Evolutionary conservation across 495 filamentous ascomycete species (phyloP), one percentile per base, ranked within the genome.

Genomic region (Penicillium coffeae): DNA sequence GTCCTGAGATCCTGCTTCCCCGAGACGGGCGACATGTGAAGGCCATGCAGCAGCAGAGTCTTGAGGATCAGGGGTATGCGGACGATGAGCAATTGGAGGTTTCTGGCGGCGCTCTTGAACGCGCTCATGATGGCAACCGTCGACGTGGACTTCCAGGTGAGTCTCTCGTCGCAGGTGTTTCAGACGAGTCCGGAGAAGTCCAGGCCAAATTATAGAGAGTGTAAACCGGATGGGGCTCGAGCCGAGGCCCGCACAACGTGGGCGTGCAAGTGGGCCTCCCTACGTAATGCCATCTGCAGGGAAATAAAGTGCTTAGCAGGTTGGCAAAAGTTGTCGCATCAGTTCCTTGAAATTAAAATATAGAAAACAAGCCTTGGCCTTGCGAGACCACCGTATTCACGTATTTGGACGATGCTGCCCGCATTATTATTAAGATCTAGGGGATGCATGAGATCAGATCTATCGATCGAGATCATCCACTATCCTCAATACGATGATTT

Each of bases 1-100:
- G 87, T 92, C 30, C 83, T 79, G 10, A 96, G 67, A 59, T 94
- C 87, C 64, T 90, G 83, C 72, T 92, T 89, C 16, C 80, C 75
- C 0, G 85, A 78, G 2, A 77, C 81, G 16, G 82, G 73, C 0
- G 89, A 87, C 43, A 85, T 64, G 21, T 73, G 74, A 13, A 94
- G 68, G 2, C 81, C 61, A 65, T 94, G 88, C 27, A 77, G 70
- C 12, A 91, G n/a, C 16, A 84, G 68, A 3, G 83, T 83, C 55
- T 83, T 84, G 8, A 84, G 41, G 36, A 93, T 70, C 20, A 89
- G 58, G 0, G 90, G 90, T 2, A 89, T 56, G 49, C 83, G 76
- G 20, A 74, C 65, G 15, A 89, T 35, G 21, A 79, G 33, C 16
- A 81, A 54, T 32, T 71, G 65, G 38, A 80, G 33, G 16, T 35